Percentiles rank a stretch among this genome's conserved stretches.
Evolutionary conservation across 2,329 filamentous ascomycete species (phyloP).

Genomic region (Aspergillus fischeri): DNA sequence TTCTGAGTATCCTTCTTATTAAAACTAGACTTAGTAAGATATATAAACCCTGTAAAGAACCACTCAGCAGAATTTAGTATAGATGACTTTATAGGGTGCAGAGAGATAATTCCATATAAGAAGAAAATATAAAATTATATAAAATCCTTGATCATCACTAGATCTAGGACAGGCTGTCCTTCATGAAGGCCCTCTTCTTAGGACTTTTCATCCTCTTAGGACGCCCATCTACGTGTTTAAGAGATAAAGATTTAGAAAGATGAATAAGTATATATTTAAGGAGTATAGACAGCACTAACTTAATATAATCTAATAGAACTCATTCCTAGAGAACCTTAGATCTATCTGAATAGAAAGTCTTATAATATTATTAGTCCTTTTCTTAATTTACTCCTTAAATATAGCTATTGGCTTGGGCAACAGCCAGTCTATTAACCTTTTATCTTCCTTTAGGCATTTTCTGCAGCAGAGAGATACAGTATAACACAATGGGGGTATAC

Average conservation of each 20-base stretch:
- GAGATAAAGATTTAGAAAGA: conserved; percentile 7
- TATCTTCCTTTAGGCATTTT: conserved; percentile 6
- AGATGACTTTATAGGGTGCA: conserved; percentile 10
- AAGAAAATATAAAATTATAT: conserved; percentile 9
- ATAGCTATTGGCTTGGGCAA: conserved; percentile 5
- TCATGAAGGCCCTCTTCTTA: conserved; percentile 6
- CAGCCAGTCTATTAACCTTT: conserved; percentile 7
- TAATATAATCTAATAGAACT: conserved; percentile 11
- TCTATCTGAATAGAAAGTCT: conserved; percentile 7
- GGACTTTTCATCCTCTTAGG: conserved; percentile 8
- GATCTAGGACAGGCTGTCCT: conserved; percentile 6
- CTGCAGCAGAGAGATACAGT: neutral
- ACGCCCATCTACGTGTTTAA: conserved; percentile 6
- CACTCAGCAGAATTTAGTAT: conserved; percentile 9
- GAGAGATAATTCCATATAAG: conserved; percentile 9
- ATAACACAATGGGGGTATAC: neutral
- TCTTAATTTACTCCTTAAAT: conserved; percentile 7
- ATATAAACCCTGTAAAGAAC: conserved; percentile 9
- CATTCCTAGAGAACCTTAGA: conserved; percentile 4
- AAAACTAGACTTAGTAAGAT: conserved; percentile 9
- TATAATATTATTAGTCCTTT: conserved; percentile 6
- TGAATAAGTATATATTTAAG: conserved; percentile 1
- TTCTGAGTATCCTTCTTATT: conserved; percentile 9
- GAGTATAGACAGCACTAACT: conserved; percentile 4
- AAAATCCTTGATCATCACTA: conserved; percentile 11